phyloP scores from a whole-genome alignment of 2,329 filamentous ascomycete genomes.

The Colletotrichum filicis region DNA sequence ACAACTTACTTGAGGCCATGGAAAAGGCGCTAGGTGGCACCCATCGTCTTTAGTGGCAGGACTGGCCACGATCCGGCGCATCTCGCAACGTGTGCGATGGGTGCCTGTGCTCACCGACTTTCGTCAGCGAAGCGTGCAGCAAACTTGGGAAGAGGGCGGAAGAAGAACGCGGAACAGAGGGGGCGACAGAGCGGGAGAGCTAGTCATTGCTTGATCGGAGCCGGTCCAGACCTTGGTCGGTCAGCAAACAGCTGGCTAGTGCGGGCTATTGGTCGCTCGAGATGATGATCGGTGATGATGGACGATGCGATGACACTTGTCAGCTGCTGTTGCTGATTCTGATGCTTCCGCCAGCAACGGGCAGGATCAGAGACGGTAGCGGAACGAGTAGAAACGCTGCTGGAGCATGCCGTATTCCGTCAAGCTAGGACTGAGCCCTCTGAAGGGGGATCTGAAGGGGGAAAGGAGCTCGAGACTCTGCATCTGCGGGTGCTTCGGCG shows the following conservation, averaged over 20 bases:
- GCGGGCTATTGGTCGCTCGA: not conserved
- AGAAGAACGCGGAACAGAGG: not conserved
- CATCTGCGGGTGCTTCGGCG: slow-evolving; percentile 13
- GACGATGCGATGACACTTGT: slow-evolving; percentile 8
- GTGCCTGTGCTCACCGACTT: slow-evolving; percentile 23
- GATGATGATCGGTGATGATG: slow-evolving; percentile 3
- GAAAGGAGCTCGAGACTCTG: slow-evolving; percentile 7
- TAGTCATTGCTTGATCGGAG: slow-evolving; percentile 11
- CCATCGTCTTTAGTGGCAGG: slow-evolving; percentile 17
- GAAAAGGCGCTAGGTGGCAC: slow-evolving; percentile 18
- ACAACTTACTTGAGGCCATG: slow-evolving; percentile 31
- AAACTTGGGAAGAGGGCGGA: not conserved
- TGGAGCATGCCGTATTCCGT: not conserved
- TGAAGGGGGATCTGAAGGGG: not conserved
- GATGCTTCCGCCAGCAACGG: slow-evolving; percentile 1
- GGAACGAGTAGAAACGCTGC: not conserved
- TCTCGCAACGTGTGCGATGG: slow-evolving; percentile 22
- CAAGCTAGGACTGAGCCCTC: not conserved
- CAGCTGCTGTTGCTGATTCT: not conserved
- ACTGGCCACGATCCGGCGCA: slow-evolving; percentile 7
- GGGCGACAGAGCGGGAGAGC: not conserved
- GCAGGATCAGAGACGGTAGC: not conserved
- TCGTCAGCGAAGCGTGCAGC: slow-evolving; percentile 13
- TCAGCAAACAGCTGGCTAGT: slow-evolving; percentile 30
- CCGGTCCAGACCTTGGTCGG: not conserved